phyloP scores from a whole-genome alignment of 495 filamentous ascomycete species.

The Neurospora tetraspora region DNA sequence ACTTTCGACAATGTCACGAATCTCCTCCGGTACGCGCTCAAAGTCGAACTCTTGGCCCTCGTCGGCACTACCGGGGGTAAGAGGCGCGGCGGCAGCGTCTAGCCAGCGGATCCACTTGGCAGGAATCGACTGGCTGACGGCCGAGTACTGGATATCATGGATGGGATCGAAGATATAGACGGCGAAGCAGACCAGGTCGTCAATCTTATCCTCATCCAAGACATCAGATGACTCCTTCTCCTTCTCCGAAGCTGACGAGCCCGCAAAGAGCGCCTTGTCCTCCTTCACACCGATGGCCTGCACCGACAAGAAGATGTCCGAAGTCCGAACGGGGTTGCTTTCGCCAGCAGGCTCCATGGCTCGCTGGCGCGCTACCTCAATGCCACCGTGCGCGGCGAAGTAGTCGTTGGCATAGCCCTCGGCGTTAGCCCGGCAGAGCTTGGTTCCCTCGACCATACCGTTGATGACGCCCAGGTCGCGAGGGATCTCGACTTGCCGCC shows the following conservation, averaged over 20 bases:
- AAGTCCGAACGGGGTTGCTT: constrained; percentile 80
- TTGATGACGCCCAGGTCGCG: constrained; percentile 72
- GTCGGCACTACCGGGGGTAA: constrained; percentile 32
- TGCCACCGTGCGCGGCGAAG: constrained; percentile 62
- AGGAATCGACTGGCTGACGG: constrained; percentile 77
- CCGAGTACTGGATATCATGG: constrained; percentile 78
- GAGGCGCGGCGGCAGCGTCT: constrained; percentile 55
- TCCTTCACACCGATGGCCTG: constrained; percentile 65
- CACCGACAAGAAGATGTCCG: constrained; percentile 89
- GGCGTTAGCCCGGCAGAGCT: constrained; percentile 76
- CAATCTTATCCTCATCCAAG: constrained; percentile 37
- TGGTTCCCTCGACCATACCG: constrained; percentile 77
- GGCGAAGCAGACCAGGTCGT: constrained; percentile 65
- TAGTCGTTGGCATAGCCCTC: constrained; percentile 82
- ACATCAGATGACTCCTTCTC: constrained; percentile 43
- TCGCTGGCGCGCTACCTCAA: constrained; percentile 68
- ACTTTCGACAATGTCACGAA: constrained; percentile 73
- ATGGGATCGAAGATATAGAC: constrained; percentile 89
- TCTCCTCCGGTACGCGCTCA: constrained; percentile 61
- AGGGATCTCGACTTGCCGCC: constrained; percentile 59
- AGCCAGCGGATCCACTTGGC: constrained; percentile 85
- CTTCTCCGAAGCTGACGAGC: constrained; percentile 32
- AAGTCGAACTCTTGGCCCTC: constrained; percentile 22
- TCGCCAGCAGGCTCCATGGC: constrained; percentile 66
- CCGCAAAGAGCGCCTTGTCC: constrained; percentile 57